phyloP scores from a whole-genome alignment of 495 filamentous ascomycete genomes.

The Hamigera avellanea region DNA sequence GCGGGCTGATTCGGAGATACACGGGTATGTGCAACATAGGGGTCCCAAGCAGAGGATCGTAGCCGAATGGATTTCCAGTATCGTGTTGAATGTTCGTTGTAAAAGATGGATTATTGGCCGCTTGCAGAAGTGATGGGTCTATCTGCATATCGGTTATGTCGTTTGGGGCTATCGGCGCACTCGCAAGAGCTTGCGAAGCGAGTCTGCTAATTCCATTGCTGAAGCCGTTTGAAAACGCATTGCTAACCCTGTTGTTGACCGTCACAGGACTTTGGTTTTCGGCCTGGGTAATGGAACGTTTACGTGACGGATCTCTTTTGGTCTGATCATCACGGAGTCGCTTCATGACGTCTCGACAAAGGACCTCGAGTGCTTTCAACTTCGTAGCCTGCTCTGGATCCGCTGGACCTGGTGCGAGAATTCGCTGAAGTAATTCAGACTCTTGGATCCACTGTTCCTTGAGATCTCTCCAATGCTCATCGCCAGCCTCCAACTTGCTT shows the following conservation, averaged over 20 bases:
- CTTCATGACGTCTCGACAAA: slow-evolving; percentile 67
- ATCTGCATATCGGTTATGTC: slow-evolving; percentile 51
- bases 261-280: slow-evolving; percentile 16
- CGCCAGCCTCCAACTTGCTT: slow-evolving; percentile 59
- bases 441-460: slow-evolving; percentile 56
- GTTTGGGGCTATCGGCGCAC: slow-evolving; percentile 27
- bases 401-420: slow-evolving; percentile 41
- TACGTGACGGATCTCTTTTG: slow-evolving; percentile 43
- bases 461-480: slow-evolving; percentile 59
- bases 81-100: slow-evolving; percentile 29
- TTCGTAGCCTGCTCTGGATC: slow-evolving; percentile 46
- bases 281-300: slow-evolving; percentile 22
- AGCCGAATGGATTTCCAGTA: slow-evolving; percentile 23
- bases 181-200: slow-evolving; percentile 39
- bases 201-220: slow-evolving; percentile 41
- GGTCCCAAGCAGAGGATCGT: slow-evolving; percentile 22
- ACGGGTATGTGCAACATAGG: slow-evolving; percentile 34
- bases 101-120: slow-evolving; percentile 39
- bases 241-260: slow-evolving; percentile 10
- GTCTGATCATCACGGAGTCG: slow-evolving; percentile 57
- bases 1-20: slow-evolving; percentile 52
- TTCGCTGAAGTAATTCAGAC: slow-evolving; percentile 43
- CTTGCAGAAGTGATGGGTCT: slow-evolving; percentile 47
- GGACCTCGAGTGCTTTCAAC: slow-evolving; percentile 53
- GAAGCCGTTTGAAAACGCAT: slow-evolving; percentile 19